Conservation (phyloP, 2,329 filamentous ascomycete species). For the Colletotrichum chlorophyti region DNA sequence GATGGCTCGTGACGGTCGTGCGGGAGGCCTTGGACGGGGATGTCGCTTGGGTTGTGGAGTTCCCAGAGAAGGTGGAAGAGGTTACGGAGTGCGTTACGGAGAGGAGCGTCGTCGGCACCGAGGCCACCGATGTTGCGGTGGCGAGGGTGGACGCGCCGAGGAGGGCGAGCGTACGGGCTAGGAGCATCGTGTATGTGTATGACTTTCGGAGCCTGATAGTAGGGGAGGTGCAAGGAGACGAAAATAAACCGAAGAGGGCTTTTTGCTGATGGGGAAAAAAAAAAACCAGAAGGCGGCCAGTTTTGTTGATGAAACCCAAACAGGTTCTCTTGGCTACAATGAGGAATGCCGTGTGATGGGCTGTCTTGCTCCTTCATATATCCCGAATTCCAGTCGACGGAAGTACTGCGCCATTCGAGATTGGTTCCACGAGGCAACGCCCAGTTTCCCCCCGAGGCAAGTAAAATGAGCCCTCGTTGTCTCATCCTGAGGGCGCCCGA, state of each 20-base stretch:
- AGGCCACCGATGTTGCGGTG: background rate
- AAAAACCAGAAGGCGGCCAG: background rate
- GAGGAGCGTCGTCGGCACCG: background rate
- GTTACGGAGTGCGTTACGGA: background rate
- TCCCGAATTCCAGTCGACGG: constrained; percentile 10
- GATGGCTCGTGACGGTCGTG: background rate
- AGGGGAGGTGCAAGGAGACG: background rate
- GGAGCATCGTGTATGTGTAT: background rate
- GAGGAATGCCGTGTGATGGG: constrained; percentile 8
- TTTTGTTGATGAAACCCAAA: constrained; percentile 1
- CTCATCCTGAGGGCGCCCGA: too few species aligned
- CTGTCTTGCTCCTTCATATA: constrained; percentile 10
- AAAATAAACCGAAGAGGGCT: too few species aligned
- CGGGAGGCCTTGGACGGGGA: background rate
- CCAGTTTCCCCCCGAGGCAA: too few species aligned
- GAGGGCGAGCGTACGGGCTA: background rate
- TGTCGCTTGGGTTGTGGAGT: background rate
- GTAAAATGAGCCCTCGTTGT: too few species aligned
- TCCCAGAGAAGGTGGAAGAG: background rate
- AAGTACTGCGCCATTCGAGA: too few species aligned
- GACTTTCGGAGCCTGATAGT: background rate
- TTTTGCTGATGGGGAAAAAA: too few species aligned
- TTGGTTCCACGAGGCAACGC: too few species aligned
- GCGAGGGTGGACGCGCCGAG: constrained; percentile 7
- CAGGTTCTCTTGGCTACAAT: background rate